These are phyloP conservation scores for Circinella minor DNA, from an alignment of 371 early-diverging fungal genomes.

Conservation along the genomic window DNA sequence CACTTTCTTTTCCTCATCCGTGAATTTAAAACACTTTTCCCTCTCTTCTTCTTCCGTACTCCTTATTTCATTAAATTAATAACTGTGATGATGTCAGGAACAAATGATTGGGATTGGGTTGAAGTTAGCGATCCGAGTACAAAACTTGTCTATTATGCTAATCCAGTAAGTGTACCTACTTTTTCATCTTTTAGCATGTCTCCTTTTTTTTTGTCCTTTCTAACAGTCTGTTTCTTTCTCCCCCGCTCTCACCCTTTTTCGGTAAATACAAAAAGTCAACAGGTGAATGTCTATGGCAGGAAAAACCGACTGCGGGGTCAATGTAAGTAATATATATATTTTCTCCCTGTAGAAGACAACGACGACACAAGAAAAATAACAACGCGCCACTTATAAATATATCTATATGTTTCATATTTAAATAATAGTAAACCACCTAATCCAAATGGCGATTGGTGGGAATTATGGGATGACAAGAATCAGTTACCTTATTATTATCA, in stretches of 20 bases:
- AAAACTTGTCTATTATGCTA: conserved; percentile 78
- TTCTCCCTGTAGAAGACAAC: conserved; percentile 1
- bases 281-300: conserved; percentile 66
- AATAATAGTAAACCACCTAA: conserved; percentile 28
- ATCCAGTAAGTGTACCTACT: conserved; percentile 59
- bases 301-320: conserved; percentile 41
- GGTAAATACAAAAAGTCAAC: conserved; percentile 24
- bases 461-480: conserved; percentile 85
- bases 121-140: conserved; percentile 87
- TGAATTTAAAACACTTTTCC: no score
- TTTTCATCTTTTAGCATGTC: background rate
- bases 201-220: no score
- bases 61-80: no score
- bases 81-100: conserved; percentile 2
- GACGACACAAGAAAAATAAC: background rate
- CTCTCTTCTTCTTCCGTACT: no score
- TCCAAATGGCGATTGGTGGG: conserved; percentile 93
- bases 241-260: background rate
- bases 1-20: no score
- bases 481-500: conserved; percentile 90
- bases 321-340: conserved; percentile 44
- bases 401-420: no score
- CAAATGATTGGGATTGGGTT: conserved; percentile 74
- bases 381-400: no score
- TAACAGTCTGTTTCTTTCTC: no score